Conservation (phyloP, 2,329 filamentous ascomycete genomes). For the Fusarium camptoceras region DNA sequence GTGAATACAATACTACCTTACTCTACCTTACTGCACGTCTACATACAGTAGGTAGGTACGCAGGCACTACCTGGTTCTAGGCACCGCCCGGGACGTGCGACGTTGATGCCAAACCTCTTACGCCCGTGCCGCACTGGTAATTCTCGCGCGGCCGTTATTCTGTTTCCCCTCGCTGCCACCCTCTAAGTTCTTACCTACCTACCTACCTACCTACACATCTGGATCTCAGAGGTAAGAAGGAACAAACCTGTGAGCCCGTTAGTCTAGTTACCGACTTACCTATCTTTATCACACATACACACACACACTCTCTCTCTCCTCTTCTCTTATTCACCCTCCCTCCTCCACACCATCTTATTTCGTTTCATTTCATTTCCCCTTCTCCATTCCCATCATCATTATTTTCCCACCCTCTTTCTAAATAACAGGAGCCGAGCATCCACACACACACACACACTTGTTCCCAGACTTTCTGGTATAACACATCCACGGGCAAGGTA, state of each 20-base stretch:
- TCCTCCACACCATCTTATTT: slow-evolving; percentile 18
- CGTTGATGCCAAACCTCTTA: slow-evolving; percentile 2
- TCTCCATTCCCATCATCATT: slow-evolving; percentile 34
- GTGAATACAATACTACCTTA: slow-evolving; percentile 14
- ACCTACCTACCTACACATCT: slow-evolving; percentile 7
- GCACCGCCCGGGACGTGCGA: background rate
- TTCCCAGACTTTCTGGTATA: slow-evolving; percentile 12
- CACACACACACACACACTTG: slow-evolving; percentile 26
- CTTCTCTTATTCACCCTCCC: slow-evolving; percentile 4
- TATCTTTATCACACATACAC: background rate
- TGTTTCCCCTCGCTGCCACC: slow-evolving; percentile 28
- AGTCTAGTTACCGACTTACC: background rate
- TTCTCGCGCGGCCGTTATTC: slow-evolving; percentile 23
- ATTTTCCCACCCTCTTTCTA: slow-evolving; percentile 24
- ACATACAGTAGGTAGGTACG: background rate
- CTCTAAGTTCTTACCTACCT: slow-evolving; percentile 29
- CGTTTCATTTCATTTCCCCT: slow-evolving; percentile 25
- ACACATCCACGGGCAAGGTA: slow-evolving; percentile 13
- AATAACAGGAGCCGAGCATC: slow-evolving; percentile 8
- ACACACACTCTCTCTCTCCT: background rate
- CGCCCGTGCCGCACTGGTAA: slow-evolving; percentile 25
- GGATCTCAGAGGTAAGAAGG: slow-evolving; percentile 9
- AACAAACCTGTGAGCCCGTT: background rate
- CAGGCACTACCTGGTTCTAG: background rate
- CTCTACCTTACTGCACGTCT: background rate